Conservation (phyloP, 1,139 yeast genomes). For the Candida mesenterica region DNA sequence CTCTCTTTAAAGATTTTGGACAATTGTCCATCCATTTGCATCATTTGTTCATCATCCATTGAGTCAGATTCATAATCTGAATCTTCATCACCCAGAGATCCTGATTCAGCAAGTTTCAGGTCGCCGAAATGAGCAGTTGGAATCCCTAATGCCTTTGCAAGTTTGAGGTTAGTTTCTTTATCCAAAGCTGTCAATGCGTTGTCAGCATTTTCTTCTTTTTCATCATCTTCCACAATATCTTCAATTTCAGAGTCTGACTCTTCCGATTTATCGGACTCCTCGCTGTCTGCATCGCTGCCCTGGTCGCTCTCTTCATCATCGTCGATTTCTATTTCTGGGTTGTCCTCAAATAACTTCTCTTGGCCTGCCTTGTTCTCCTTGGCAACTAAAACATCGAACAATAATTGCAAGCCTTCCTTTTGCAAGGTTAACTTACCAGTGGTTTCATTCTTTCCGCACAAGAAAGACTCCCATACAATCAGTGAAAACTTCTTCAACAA, state of each 20-base stretch:
- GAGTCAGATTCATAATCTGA: constrained; percentile 63
- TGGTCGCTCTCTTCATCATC: constrained; percentile 20
- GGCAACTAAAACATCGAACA: constrained; percentile 51
- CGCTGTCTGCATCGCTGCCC: constrained; percentile 28
- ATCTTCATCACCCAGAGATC: constrained; percentile 38
- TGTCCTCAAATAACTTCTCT: constrained; percentile 68
- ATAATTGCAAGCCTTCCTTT: constrained; percentile 15
- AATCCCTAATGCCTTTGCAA: constrained; percentile 77
- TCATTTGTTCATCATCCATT: constrained; percentile 97
- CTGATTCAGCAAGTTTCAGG: constrained; percentile 42
- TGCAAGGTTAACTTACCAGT: constrained; percentile 28
- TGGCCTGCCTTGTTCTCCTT: constrained; percentile 86
- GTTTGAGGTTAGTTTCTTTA: constrained; percentile 62
- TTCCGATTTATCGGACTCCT: constrained; percentile 24
- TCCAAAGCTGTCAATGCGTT: constrained; percentile 55
- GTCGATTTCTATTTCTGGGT: constrained; percentile 43
- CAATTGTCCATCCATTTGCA: constrained; percentile 86
- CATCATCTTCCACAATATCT: constrained; percentile 28
- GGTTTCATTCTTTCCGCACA: constrained; percentile 31
- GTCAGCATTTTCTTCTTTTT: constrained; percentile 27
- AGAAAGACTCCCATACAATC: constrained; percentile 69
- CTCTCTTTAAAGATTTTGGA: constrained; percentile 83
- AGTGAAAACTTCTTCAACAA: constrained; percentile 69
- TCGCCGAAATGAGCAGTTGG: constrained; percentile 51
- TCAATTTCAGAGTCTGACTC: constrained; percentile 32